Conservation (phyloP, 345 rosid species). For the Rhodomyrtus tomentosa region DNA sequence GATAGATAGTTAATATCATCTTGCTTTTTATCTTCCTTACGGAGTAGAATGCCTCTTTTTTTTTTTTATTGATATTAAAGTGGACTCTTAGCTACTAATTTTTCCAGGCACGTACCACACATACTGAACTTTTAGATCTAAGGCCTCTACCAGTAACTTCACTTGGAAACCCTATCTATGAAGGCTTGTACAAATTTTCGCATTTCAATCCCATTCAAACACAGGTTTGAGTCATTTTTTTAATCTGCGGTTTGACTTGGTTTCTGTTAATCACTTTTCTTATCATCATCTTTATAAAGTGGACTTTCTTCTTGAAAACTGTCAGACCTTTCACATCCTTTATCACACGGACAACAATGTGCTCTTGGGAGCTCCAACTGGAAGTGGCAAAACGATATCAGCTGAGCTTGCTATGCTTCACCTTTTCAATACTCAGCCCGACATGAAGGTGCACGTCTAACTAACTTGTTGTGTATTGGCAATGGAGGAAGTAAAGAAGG, state of each 20-base stretch:
- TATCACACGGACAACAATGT: constrained; percentile 90
- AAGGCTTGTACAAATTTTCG: constrained; percentile 76
- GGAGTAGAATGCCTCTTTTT: background rate
- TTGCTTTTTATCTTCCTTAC: background rate
- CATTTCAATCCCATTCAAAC: constrained; percentile 99
- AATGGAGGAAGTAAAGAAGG: background rate
- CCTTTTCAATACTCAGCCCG: constrained; percentile 88
- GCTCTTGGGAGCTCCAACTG: constrained; percentile 96
- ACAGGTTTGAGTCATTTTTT: constrained; percentile 43
- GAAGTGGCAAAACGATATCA: constrained; percentile 97
- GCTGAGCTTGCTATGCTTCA: constrained; percentile 98
- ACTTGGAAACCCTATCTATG: constrained; percentile 53
- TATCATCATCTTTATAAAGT: background rate
- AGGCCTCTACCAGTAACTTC: constrained; percentile 94
- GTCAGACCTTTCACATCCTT: constrained; percentile 76
- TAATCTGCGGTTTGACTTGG: background rate
- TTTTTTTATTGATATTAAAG: background rate
- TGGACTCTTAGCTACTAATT: background rate
- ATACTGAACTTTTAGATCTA: constrained; percentile 90
- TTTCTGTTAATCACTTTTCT: background rate
- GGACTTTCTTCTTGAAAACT: background rate
- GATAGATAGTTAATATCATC: background rate
- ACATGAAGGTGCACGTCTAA: constrained; percentile 61
- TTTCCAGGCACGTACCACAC: constrained; percentile 65
- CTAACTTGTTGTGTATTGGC: background rate